Evolutionary conservation across 371 early-diverging fungal genomes (phyloP).

Genomic region (Lichtheimia corymbifera): DNA sequence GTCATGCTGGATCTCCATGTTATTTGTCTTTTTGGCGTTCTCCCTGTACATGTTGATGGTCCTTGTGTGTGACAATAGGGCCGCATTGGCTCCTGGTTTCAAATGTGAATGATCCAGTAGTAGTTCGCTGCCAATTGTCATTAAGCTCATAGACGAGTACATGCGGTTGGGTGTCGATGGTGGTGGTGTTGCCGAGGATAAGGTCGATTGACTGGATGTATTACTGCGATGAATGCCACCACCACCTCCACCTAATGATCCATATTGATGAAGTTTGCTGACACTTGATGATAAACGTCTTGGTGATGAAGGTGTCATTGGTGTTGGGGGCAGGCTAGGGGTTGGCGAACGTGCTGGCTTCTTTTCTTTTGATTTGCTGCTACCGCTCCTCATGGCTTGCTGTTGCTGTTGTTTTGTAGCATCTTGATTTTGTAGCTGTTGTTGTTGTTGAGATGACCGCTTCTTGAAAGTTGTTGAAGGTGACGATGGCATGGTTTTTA

Average conservation of each 20-base stretch:
- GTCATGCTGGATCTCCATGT: constrained; percentile 73
- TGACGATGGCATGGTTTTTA: not conserved
- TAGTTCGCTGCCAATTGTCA: constrained; percentile 20
- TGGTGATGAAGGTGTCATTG: not conserved
- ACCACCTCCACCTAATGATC: not conserved
- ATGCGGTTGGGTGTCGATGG: constrained; percentile 9
- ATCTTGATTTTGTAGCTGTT: constrained; percentile 1
- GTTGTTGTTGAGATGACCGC: too few relatives aligned
- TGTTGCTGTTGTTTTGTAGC: not conserved
- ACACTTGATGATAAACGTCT: not conserved
- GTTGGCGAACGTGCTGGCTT: not conserved
- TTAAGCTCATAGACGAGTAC: constrained; percentile 12
- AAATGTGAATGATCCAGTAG: constrained; percentile 60
- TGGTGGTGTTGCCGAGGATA: constrained; percentile 5
- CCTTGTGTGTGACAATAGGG: constrained; percentile 61
- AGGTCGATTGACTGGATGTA: constrained; percentile 10
- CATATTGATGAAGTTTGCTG: not conserved
- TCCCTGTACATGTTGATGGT: constrained; percentile 77
- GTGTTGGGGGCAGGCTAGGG: not conserved
- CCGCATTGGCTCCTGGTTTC: constrained; percentile 61
- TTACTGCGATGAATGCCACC: not conserved
- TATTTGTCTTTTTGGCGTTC: constrained; percentile 76
- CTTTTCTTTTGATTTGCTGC: constrained; percentile 9
- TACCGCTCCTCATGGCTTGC: constrained; percentile 4
- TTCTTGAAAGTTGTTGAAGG: not conserved